Conservation (phyloP, 208 protist genomes). For the Leishmania mexicana region DNA sequence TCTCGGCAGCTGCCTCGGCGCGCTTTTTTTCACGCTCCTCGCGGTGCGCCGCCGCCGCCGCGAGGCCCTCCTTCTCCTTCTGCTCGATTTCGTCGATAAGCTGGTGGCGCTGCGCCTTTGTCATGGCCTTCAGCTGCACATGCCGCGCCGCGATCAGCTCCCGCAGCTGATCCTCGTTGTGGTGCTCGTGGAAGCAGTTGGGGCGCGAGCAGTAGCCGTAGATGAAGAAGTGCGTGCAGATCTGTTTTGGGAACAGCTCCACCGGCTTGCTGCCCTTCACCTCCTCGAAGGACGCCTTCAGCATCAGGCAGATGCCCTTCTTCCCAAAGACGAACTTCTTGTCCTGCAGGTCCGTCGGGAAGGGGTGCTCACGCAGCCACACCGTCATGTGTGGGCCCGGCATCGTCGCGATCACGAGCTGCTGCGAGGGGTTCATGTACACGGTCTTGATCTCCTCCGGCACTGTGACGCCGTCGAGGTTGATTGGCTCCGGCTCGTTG, state of each 20-base stretch:
- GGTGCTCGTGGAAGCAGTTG: slow-evolving; percentile 85
- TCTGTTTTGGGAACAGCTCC: slow-evolving; percentile 81
- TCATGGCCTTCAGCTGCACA: slow-evolving; percentile 76
- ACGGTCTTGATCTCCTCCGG: slow-evolving; percentile 63
- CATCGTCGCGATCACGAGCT: slow-evolving; percentile 80
- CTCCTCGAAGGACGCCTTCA: slow-evolving; percentile 70
- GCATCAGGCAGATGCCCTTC: slow-evolving; percentile 79
- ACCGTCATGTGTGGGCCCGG: slow-evolving; percentile 81
- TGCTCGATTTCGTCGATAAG: slow-evolving; percentile 61
- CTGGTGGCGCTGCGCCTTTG: slow-evolving; percentile 77
- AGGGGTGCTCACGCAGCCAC: slow-evolving; percentile 74
- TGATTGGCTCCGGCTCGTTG: slow-evolving; percentile 62
- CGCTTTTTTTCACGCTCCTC: slow-evolving; percentile 39
- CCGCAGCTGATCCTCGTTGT: slow-evolving; percentile 79
- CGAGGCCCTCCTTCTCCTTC: slow-evolving; percentile 62
- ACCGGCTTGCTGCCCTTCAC: slow-evolving; percentile 86
- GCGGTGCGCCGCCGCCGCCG: slow-evolving; percentile 50
- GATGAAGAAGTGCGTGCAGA: slow-evolving; percentile 88
- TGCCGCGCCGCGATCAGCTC: slow-evolving; percentile 76
- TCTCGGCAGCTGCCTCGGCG: slow-evolving; percentile 19
- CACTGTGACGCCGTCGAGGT: slow-evolving; percentile 40
- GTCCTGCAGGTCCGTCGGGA: slow-evolving; percentile 54
- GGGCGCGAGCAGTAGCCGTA: slow-evolving; percentile 81
- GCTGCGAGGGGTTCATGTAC: slow-evolving; percentile 74
- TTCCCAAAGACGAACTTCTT: slow-evolving; percentile 75